Evolutionary conservation across 2,329 filamentous ascomycete species (phyloP), one percentile per base, ranked within the genome.

Genomic region (Diaporthe batatas): DNA sequence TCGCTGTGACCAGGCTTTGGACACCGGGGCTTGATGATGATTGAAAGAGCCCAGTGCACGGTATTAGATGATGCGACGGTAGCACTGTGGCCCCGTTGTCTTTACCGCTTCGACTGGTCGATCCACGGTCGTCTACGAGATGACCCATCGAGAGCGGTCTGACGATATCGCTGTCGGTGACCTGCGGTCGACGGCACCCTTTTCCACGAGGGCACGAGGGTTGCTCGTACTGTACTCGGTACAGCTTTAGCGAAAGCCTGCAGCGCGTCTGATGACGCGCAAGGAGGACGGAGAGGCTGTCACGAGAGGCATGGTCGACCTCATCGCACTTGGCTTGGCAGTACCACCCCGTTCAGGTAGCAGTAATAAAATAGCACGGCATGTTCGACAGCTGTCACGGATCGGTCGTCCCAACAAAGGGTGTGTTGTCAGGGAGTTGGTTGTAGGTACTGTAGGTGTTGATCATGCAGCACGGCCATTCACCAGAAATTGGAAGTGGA

Each of bases 41-140:
- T 39, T 39, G 68, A 53, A 59, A 21, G 44, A 62, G 34, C 23
- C 42, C 68, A 49, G 68, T 58, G 44, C 68, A 54, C 68, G 68
- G 44, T 62, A 44, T 21, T 57, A 42, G 25, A 58, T 59, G 68
- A 70, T 10, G 34, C 32, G 57, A 58, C 32, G 57, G 51, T 23
- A 62, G 62, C 36, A 54, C 68, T 71, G 72, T 69, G 73, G 71
- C 72, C 73, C 59, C 54, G 53, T 36, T 57, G 29, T 49, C 67
- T 62, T 74, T 72, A 74, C 73, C 73, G 73, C 73, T 73, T 68
- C 70, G 25, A 51, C 23, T 53, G 64, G 62, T 55, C 57, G 53
- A 70, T 70, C 58, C 62, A 53, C 62, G 59, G 51, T 10, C 62
- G 65, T 71, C 62, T 54, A 34, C 14, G 55, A 70, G 44, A 18